A percentile compares a stretch with the other conserved stretches of the same genome.
phyloP scores from a whole-genome alignment of 2,329 filamentous ascomycete species.

The Stagonosporopsis vannaccii region DNA sequence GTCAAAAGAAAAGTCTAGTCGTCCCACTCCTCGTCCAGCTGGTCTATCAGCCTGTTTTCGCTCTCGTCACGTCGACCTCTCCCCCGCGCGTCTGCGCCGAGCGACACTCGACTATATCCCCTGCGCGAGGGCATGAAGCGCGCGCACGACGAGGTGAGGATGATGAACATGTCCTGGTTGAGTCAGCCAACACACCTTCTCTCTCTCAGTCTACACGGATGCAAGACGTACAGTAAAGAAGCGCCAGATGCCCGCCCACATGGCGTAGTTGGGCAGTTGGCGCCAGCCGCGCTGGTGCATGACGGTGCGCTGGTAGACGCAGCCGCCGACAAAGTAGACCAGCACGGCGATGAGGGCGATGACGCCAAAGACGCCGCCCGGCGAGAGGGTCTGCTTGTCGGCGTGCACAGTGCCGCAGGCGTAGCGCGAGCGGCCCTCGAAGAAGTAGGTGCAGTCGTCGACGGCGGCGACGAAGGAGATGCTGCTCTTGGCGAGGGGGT shows the following conservation, averaged over 20 bases:
- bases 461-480: slow-evolving; percentile 87
- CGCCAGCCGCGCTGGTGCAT: slow-evolving; percentile 94
- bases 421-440: slow-evolving; percentile 85
- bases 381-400: slow-evolving; percentile 68
- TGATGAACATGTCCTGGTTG: slow-evolving; percentile 66
- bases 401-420: slow-evolving; percentile 78
- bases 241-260: slow-evolving; percentile 87
- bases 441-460: slow-evolving; percentile 94
- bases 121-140: slow-evolving; percentile 69
- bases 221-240: slow-evolving; percentile 73
- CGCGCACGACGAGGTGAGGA: slow-evolving; percentile 72
- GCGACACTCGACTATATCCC: slow-evolving; percentile 73
- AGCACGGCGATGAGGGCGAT: slow-evolving; percentile 80
- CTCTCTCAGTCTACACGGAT: too few relatives aligned
- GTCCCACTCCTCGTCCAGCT: slow-evolving; percentile 97
- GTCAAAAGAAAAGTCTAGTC: slow-evolving; percentile 59
- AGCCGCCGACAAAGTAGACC: slow-evolving; percentile 89
- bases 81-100: slow-evolving; percentile 50
- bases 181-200: slow-evolving; percentile 21
- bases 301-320: slow-evolving; percentile 94
- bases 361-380: slow-evolving; percentile 82
- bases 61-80: slow-evolving; percentile 68
- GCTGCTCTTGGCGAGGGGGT: slow-evolving; percentile 73
- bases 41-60: slow-evolving; percentile 93
- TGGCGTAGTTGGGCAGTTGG: slow-evolving; percentile 90